Base-by-base conservation (phyloP, 1,284 basidiomycete genomes). In the Pseudozyma pruni region DNA sequence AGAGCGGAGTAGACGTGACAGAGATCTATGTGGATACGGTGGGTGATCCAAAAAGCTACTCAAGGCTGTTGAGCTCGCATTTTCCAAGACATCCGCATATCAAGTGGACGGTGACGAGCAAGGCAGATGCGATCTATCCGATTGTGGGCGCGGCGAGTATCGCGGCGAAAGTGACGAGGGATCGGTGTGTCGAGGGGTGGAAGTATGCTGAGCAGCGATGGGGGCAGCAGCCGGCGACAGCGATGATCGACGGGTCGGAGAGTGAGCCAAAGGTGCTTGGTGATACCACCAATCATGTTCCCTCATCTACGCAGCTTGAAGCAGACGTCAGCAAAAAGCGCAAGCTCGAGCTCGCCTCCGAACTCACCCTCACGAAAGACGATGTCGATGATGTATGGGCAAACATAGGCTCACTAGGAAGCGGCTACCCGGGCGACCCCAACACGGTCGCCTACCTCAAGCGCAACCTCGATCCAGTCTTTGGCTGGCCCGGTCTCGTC, bases 1-100 rank as follows among this genome's bases (percentile, higher is more conserved):
- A 88, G n/a, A 86, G 87, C 39, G 93, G 93, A 0, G 89, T 97
- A 51, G 85, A 90, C 31, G 83, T 98, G n/a, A 88, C 90, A 32
- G 90, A 96, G 90, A 91, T 95, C 49, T 98, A 91, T 78, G 94
- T 98, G 57, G 95, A 98, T 81, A 95, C 96, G 0, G 87, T 98
- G 1, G 95, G 95, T 32, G 90, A 90, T 20, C 91, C 92, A 1
- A 88, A 88, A 22, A 89, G 90, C 40, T 98, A 96, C 83, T 88
- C 94, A 83, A 59, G 49, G 20, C 38, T 70, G 49, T 55, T 81
- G 16, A 49, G 45, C 32, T 61, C 53, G 8, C 52, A 72, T 42
- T 81, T 81, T 31, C 76, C 79, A 1, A 49, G 59, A 16, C 69
- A 80, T 43, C 47, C 56, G 17, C 76, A 80, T 59, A 80, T 81